Evolutionary conservation across 2,329 filamentous ascomycete genomes (phyloP).

Genomic region (Diaporthe velutina): DNA sequence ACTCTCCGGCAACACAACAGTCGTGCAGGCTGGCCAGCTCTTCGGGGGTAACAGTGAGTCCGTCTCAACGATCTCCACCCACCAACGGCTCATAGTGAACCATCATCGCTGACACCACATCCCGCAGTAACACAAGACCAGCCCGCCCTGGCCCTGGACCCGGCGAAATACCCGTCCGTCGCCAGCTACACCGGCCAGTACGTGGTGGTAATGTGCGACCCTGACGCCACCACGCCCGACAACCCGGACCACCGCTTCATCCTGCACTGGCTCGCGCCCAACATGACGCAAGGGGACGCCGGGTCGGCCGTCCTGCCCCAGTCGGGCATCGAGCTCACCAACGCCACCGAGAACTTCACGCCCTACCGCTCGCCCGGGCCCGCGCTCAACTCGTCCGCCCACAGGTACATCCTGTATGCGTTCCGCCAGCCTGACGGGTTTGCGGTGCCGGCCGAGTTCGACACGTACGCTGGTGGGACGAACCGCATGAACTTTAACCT

Average conservation of each 20-base stretch:
- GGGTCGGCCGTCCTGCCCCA: not conserved
- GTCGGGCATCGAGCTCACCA: conserved; percentile 1
- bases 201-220: conserved; percentile 35
- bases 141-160: conserved; percentile 31
- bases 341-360: conserved; percentile 28
- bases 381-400: conserved; percentile 31
- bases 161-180: conserved; percentile 2
- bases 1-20: conserved; percentile 22
- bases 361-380: conserved; percentile 35
- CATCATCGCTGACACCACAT: not conserved
- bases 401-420: conserved; percentile 39
- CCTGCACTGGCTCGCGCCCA: conserved; percentile 38
- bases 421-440: conserved; percentile 34
- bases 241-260: conserved; percentile 32
- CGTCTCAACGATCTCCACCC: too few relatives aligned
- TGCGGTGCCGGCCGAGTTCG: conserved; percentile 19
- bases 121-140: conserved; percentile 28
- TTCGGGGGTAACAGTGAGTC: conserved; percentile 18
- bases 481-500: conserved; percentile 36
- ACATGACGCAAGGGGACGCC: not conserved
- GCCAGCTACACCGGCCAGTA: conserved; percentile 28
- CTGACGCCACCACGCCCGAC: conserved; percentile 34
- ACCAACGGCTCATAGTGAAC: too few relatives aligned
- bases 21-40: conserved; percentile 22
- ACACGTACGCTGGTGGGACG: conserved; percentile 11